A percentile compares a stretch with the other conserved stretches of the same genome.
Evolutionary conservation across 1,284 basidiomycete genomes (phyloP).

Genomic region (Apiotrichum porosum): DNA sequence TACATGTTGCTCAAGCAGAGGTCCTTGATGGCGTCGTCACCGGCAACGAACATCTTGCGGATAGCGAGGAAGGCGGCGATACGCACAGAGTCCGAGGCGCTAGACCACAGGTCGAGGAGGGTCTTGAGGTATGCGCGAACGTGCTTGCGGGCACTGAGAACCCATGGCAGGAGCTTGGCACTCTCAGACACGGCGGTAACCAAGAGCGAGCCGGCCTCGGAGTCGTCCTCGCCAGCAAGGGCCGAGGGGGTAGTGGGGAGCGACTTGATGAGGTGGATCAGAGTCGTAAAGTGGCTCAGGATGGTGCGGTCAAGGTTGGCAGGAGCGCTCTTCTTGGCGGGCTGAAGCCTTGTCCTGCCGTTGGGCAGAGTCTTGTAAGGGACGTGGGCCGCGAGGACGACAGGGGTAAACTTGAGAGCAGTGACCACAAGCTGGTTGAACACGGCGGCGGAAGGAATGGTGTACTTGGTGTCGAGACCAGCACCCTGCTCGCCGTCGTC

Average conservation of each 20-base stretch:
- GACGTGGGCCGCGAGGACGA: constrained; percentile 79
- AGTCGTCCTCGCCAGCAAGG: constrained; percentile 29
- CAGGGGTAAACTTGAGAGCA: constrained; percentile 81
- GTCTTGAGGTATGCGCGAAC: constrained; percentile 80
- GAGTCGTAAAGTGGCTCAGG: constrained; percentile 81
- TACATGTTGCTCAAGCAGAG: constrained; percentile 71
- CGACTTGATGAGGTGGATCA: constrained; percentile 71
- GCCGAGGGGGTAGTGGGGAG: constrained; percentile 57
- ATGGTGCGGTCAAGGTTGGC: constrained; percentile 79
- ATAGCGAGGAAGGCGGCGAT: constrained; percentile 86
- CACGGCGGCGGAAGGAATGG: constrained; percentile 72
- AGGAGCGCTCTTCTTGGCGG: constrained; percentile 54
- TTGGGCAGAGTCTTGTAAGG: constrained; percentile 77
- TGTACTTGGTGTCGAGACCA: constrained; percentile 60
- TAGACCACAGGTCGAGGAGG: constrained; percentile 77
- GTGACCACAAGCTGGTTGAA: constrained; percentile 91
- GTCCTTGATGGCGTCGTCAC: constrained; percentile 78
- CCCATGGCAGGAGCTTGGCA: constrained; percentile 79
- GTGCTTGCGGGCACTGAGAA: constrained; percentile 73
- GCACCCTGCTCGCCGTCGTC: constrained; percentile 59
- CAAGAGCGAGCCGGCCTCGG: constrained; percentile 51
- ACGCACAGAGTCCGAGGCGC: constrained; percentile 72
- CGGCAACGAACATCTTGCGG: constrained; percentile 69
- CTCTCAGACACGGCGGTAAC: constrained; percentile 74
- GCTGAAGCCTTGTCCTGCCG: constrained; percentile 63